Conservation (phyloP, 1,284 basidiomycete species). For the Leccinum huronense region DNA sequence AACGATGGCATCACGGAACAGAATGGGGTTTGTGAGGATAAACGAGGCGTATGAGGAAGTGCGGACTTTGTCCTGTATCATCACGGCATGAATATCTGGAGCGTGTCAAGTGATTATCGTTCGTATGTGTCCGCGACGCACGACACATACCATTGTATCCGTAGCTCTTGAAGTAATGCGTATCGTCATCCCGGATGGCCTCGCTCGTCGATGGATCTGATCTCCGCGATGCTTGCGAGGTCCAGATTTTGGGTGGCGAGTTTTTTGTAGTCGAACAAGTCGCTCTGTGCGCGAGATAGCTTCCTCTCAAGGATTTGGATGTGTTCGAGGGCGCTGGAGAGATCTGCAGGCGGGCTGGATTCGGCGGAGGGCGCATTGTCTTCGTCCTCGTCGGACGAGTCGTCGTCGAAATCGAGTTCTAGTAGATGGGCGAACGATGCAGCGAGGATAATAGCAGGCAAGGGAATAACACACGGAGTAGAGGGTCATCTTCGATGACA, state of each 20-base stretch:
- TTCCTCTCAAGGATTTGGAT: slow-evolving; percentile 55
- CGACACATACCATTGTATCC: slow-evolving; percentile 74
- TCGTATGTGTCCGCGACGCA: neutral
- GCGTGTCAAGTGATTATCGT: neutral
- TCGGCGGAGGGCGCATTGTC: slow-evolving; percentile 15
- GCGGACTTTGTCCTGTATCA: slow-evolving; percentile 87
- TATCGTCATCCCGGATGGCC: slow-evolving; percentile 72
- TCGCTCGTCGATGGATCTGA: slow-evolving; percentile 34
- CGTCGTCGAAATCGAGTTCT: slow-evolving; percentile 64
- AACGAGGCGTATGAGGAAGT: slow-evolving; percentile 93
- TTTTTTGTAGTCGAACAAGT: slow-evolving; percentile 57
- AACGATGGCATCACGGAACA: slow-evolving; percentile 86
- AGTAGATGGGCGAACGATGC: slow-evolving; percentile 27
- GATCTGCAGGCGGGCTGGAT: slow-evolving; percentile 33
- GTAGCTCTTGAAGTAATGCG: slow-evolving; percentile 94
- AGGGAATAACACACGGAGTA: slow-evolving; percentile 67
- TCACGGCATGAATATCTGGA: slow-evolving; percentile 73
- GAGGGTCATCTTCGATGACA: slow-evolving; percentile 77
- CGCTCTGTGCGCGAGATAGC: slow-evolving; percentile 50
- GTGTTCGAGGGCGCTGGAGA: slow-evolving; percentile 41
- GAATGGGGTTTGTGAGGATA: slow-evolving; percentile 79
- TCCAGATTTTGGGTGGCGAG: slow-evolving; percentile 55
- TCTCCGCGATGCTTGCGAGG: slow-evolving; percentile 43
- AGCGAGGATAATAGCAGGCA: neutral
- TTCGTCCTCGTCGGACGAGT: slow-evolving; percentile 74